A percentile compares a stretch with the other conserved stretches of the same genome.
These are phyloP conservation scores for Aspergillus clavatus DNA, from an alignment of 2,329 filamentous ascomycete species.

Conservation along the genomic window DNA sequence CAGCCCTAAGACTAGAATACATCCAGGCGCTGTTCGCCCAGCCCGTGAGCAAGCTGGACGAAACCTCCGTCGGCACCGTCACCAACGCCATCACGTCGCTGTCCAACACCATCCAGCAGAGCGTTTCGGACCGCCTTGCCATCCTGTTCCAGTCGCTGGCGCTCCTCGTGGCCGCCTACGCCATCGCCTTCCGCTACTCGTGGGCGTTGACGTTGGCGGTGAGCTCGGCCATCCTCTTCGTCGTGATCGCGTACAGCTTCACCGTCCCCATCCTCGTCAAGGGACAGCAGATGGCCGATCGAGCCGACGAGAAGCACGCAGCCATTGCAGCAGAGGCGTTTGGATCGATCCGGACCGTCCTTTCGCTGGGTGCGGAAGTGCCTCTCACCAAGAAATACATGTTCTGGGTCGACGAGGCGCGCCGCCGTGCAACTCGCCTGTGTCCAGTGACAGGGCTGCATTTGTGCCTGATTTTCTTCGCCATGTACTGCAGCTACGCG, in stretches of 20 bases:
- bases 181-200: conserved; percentile 49
- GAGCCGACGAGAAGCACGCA: conserved; percentile 35
- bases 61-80: conserved; percentile 47
- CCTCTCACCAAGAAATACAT: conserved; percentile 35
- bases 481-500: conserved; percentile 34
- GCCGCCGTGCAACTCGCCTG: conserved; percentile 26
- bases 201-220: conserved; percentile 51
- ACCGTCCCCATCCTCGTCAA: conserved; percentile 33
- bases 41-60: conserved; percentile 47
- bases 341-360: conserved; percentile 41
- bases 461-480: conserved; percentile 32
- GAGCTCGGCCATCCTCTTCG: conserved; percentile 44
- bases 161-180: conserved; percentile 43
- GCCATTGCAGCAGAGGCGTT: conserved; percentile 42
- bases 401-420: conserved; percentile 34
- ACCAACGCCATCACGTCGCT: conserved; percentile 50
- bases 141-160: conserved; percentile 41
- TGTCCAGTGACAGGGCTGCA: conserved; percentile 28
- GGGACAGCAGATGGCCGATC: conserved; percentile 30
- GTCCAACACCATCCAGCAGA: conserved; percentile 51
- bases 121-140: conserved; percentile 51
- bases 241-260: conserved; percentile 30
- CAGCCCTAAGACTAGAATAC: conserved; percentile 48
- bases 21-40: conserved; percentile 47
- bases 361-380: conserved; percentile 41